Base-by-base conservation (phyloP, 306 rosid species). In the Arachis hypogaea region DNA sequence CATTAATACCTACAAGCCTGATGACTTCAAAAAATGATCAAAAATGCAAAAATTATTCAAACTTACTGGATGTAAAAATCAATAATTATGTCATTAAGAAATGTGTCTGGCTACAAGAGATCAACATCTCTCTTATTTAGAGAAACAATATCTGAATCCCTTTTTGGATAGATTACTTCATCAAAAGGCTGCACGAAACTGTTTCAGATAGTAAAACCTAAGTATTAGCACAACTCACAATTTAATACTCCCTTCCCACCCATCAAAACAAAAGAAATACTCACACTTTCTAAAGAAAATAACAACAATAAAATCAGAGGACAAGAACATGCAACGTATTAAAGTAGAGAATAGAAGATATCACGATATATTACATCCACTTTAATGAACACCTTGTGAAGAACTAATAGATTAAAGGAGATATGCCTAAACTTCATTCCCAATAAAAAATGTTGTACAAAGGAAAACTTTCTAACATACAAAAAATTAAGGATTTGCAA, bases 51-150 rank as follows among this genome's bases (percentile, higher is more conserved):
- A 56, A 14, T 49, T 1, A 59, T 72, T 36, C 44, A 10, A 49
- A 82, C 98, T 85, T 86, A 93, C 98, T 89, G 85, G 84, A 91
- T 93, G 77, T 93, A 93, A 73, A 93, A 93, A 79, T 93, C 98
- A 10, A 93, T 88, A 68, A 93, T 86, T 16, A 97, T 93, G 84
- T 91, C 98, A 77, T 93, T 93, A 73, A 91, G 67, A 79, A 89
- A 93, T 68, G 93, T 93, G 65, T 93, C 98, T n/a, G 98, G 98
- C 80, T 79, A 92, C 81, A 93, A 77, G 75, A 93, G 85, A 87
- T 91, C 98, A 85, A 89, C 97, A 62, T 93, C 98, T 87, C 98
- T 88, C 84, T 85, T 91, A 84, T 89, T 81, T 11, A 93, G 83
- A 71, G 97, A 87, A 81, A 93, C 96, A 11, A 97, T 93, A 88